Evolutionary conservation across 2,329 filamentous ascomycete species (phyloP).

Genomic region (Xylariaceae sp.): DNA sequence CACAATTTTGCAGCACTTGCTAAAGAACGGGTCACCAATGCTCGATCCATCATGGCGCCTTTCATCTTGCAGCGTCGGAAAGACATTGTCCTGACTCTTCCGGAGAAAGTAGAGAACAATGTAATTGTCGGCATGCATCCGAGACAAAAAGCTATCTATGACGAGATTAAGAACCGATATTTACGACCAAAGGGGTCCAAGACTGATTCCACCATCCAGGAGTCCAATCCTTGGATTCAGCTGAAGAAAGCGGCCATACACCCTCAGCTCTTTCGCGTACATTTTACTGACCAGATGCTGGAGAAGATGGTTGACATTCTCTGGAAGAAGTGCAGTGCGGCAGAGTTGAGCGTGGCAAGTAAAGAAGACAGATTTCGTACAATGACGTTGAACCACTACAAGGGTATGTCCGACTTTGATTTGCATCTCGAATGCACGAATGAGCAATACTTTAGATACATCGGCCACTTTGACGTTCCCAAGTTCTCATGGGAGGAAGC

Average conservation of each 20-base stretch:
- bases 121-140: conserved; percentile 76
- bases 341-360: conserved; percentile 38
- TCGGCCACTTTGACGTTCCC: conserved; percentile 50
- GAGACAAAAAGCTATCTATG: conserved; percentile 70
- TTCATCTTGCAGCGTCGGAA: conserved; percentile 95
- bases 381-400: conserved; percentile 52
- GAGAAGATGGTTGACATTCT: conserved; percentile 74
- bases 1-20: conserved; percentile 81
- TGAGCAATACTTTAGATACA: conserved; percentile 43
- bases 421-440: conserved; percentile 63
- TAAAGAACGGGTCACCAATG: conserved; percentile 78
- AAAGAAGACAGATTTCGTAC: conserved; percentile 44
- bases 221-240: conserved; percentile 76
- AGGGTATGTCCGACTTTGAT: conserved; percentile 58
- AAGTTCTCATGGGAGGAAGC: conserved; percentile 54
- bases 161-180: conserved; percentile 59
- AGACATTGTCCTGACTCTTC: conserved; percentile 83
- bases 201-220: conserved; percentile 51
- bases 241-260: conserved; percentile 91
- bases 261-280: conserved; percentile 77
- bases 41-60: conserved; percentile 87
- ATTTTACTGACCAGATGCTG: conserved; percentile 72
- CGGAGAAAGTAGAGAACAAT: conserved; percentile 71
- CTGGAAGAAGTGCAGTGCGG: conserved; percentile 61
- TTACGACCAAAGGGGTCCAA: conserved; percentile 57